Evolutionary conservation across 768 basidiomycete species (phyloP), one percentile per base, ranked within the genome.

Genomic region (Daedaleopsis nitida): DNA sequence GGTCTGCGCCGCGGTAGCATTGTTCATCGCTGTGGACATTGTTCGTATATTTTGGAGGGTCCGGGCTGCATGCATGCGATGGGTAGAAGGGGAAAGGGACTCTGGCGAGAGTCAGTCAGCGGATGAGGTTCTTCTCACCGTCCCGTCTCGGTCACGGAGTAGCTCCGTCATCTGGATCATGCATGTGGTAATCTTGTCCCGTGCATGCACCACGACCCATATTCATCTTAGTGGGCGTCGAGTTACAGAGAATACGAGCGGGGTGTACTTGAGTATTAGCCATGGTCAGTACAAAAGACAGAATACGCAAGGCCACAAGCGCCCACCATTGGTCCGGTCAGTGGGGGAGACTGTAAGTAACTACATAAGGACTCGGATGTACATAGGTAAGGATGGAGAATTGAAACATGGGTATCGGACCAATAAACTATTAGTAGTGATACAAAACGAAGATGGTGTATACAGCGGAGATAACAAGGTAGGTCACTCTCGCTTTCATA

Each of bases 401-500:
- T 23, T 10, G 1, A n/a, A 17, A 37, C 17, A 21, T 34, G 34
- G n/a, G 2, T 6, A 5, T 17, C 32, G 11, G 17, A 1, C 6
- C 3, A 4, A 34, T 35, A 19, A 6, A 37, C 32, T 38, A 11
- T 10, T 52, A 35, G 12, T 52, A 21, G 27, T 32, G 27, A 35
- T 35, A 52, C 27, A 52, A n/a, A 16, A 49, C 21, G 21, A 10
- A 32, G 21, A 17, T 5, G 44, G 44, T 45, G n/a, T 45, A 45
- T 45, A n/a, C 44, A n/a, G n/a, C n/a, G n/a, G n/a, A n/a, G n/a
- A n/a, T n/a, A 21, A n/a, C 44, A 10, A n/a, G n/a, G n/a, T 4
- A 45, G 0, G 4, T 21, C 21, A 5, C 45, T 5, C 47, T 37
- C 27, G n/a, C 27, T 2, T 52, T 73, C 76, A 92, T 62, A 91